phyloP scores from a whole-genome alignment of 768 basidiomycete species.

The Hirschioporus abietinus region DNA sequence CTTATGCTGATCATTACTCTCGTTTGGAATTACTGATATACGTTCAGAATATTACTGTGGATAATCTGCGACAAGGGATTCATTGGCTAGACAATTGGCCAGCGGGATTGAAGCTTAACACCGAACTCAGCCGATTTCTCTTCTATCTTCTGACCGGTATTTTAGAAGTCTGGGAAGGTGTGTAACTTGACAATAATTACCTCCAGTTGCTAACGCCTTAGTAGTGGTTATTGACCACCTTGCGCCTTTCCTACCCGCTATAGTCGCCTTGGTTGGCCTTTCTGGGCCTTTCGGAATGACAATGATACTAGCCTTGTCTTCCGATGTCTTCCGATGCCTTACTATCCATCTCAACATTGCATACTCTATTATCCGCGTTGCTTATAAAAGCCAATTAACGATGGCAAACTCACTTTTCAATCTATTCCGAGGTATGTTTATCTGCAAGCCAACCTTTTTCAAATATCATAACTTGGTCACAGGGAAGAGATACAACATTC shows the following conservation, averaged over 20 bases:
- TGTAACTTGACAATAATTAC: constrained; percentile 26
- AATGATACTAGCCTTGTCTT: constrained; percentile 55
- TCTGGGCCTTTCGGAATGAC: constrained; percentile 47
- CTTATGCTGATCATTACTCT: background rate
- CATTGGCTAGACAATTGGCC: constrained; percentile 95
- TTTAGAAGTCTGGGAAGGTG: constrained; percentile 69
- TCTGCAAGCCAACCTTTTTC: constrained; percentile 5
- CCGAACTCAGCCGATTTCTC: constrained; percentile 84
- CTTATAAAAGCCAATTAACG: constrained; percentile 57
- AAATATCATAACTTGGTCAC: background rate
- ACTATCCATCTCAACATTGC: constrained; percentile 71
- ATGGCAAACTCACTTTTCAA: constrained; percentile 74
- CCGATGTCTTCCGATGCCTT: constrained; percentile 61
- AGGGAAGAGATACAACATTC: constrained; percentile 87
- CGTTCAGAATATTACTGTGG: constrained; percentile 35
- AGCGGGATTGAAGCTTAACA: constrained; percentile 92
- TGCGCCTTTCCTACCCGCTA: constrained; percentile 31
- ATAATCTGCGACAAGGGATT: constrained; percentile 47
- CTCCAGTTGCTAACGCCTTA: constrained; percentile 23
- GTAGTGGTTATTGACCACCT: constrained; percentile 21
- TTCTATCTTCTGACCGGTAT: constrained; percentile 64
- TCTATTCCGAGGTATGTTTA: constrained; percentile 72
- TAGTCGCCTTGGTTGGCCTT: constrained; percentile 24
- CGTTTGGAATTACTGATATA: background rate
- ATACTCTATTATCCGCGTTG: constrained; percentile 54